phyloP scores from a whole-genome alignment of 148 eudicot species.

The Heliamphora exappendiculata region DNA sequence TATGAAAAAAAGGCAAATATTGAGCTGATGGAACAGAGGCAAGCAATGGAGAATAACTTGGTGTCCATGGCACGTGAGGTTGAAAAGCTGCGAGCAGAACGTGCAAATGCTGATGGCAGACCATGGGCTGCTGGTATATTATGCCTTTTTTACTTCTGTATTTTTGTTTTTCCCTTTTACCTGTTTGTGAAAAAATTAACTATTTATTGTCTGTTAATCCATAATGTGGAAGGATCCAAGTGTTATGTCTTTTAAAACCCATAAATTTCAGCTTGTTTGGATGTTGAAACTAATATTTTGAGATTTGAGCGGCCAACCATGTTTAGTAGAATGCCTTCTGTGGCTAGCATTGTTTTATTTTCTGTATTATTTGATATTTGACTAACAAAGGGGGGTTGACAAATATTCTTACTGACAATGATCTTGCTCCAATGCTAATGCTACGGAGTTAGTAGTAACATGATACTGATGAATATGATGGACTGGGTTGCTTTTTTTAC shows the following conservation, averaged over 20 bases:
- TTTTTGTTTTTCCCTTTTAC: background rate
- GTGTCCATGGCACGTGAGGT: slow-evolving; percentile 91
- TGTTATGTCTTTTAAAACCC: background rate
- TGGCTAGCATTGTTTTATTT: background rate
- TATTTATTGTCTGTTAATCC: background rate
- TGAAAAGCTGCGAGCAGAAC: slow-evolving; percentile 84
- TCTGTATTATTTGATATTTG: background rate
- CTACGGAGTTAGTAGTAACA: background rate
- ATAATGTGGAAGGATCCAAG: background rate
- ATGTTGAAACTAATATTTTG: background rate
- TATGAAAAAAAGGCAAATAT: slow-evolving; percentile 85
- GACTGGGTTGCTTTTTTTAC: too few relatives aligned
- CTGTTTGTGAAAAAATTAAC: background rate
- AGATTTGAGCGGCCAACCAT: background rate
- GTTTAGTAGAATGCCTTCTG: background rate
- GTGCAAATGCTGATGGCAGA: slow-evolving; percentile 48
- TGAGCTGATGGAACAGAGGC: slow-evolving; percentile 81
- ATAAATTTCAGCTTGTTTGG: slow-evolving; percentile 1
- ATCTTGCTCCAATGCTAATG: background rate
- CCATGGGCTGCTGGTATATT: slow-evolving; percentile 73
- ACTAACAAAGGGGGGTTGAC: background rate
- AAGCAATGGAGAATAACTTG: slow-evolving; percentile 84
- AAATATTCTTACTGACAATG: background rate
- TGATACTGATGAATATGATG: background rate
- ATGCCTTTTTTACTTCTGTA: background rate